phyloP scores from a whole-genome alignment of 2,329 filamentous ascomycete species.

The Penicillium sp. region DNA sequence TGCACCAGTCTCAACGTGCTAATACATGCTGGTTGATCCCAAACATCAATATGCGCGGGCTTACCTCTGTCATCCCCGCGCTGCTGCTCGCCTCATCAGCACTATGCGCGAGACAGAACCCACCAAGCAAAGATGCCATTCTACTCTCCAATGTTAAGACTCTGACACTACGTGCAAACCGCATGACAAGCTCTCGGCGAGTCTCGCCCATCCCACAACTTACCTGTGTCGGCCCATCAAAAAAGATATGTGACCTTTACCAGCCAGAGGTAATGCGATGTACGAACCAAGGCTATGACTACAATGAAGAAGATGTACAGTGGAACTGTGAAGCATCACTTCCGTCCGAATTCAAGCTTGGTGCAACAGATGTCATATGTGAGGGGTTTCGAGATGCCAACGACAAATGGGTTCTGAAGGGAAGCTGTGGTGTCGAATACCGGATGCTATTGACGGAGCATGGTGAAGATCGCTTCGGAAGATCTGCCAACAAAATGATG shows the following conservation, averaged over 20 bases:
- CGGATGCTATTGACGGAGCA: constrained; percentile 72
- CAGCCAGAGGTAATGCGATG: constrained; percentile 82
- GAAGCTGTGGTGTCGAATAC: constrained; percentile 92
- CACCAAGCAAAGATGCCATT: constrained; percentile 50
- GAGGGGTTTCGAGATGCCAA: constrained; percentile 78
- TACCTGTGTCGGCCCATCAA: constrained; percentile 67
- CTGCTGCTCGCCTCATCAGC: constrained; percentile 21
- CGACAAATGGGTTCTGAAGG: constrained; percentile 84
- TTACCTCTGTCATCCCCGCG: constrained; percentile 15
- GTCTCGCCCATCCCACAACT: constrained; percentile 76
- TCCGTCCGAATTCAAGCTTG: constrained; percentile 69
- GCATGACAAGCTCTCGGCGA: constrained; percentile 73
- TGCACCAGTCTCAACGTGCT: neutral
- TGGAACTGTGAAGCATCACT: constrained; percentile 80
- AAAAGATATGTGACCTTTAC: constrained; percentile 66
- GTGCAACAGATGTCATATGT: constrained; percentile 85
- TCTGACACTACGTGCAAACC: constrained; percentile 71
- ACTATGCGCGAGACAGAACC: constrained; percentile 24
- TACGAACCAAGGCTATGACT: constrained; percentile 78
- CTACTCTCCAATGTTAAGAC: constrained; percentile 69
- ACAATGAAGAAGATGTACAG: constrained; percentile 77
- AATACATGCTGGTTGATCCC: neutral
- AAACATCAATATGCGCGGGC: constrained; percentile 20
- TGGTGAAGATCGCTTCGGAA: constrained; percentile 71
- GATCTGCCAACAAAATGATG: constrained; percentile 32